phyloP scores from a whole-genome alignment of 768 basidiomycete species.

The Steccherinum ochraceum region DNA sequence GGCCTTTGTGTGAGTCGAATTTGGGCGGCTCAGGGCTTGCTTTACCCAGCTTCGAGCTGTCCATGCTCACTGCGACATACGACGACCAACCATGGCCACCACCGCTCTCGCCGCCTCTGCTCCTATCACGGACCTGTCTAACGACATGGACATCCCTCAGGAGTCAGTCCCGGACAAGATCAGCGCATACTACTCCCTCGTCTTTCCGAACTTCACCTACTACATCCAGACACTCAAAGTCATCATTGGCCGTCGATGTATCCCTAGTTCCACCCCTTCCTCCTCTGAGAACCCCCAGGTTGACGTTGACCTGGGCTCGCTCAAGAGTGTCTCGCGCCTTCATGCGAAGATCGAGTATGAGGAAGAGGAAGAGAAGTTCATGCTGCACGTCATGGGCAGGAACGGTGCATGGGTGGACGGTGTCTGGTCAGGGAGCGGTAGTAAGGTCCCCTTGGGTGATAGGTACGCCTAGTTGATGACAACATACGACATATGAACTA shows the following conservation, averaged over 20 bases:
- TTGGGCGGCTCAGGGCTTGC: slow-evolving; percentile 3
- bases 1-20: slow-evolving; percentile 1
- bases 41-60: slow-evolving; percentile 2
- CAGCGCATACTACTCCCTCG: slow-evolving; percentile 88
- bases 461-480: slow-evolving; percentile 42
- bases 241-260: slow-evolving; percentile 88
- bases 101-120: slow-evolving; percentile 23
- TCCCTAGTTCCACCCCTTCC: slow-evolving; percentile 52
- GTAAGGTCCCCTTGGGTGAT: slow-evolving; percentile 78
- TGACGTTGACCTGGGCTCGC: slow-evolving; percentile 88
- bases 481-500: slow-evolving; percentile 12
- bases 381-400: slow-evolving; percentile 87
- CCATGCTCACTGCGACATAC: background rate
- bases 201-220: slow-evolving; percentile 92
- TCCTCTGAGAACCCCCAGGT: slow-evolving; percentile 53
- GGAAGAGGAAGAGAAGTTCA: slow-evolving; percentile 82
- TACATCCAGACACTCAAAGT: slow-evolving; percentile 94
- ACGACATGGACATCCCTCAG: slow-evolving; percentile 5
- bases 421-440: slow-evolving; percentile 88
- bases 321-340: slow-evolving; percentile 95
- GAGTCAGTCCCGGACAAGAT: slow-evolving; percentile 61
- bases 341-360: slow-evolving; percentile 96
- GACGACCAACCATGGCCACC: slow-evolving; percentile 20
- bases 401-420: slow-evolving; percentile 99
- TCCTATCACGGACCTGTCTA: slow-evolving; percentile 12